Base-by-base conservation (phyloP, 768 basidiomycete genomes). In the Steccherinum ochraceum region DNA sequence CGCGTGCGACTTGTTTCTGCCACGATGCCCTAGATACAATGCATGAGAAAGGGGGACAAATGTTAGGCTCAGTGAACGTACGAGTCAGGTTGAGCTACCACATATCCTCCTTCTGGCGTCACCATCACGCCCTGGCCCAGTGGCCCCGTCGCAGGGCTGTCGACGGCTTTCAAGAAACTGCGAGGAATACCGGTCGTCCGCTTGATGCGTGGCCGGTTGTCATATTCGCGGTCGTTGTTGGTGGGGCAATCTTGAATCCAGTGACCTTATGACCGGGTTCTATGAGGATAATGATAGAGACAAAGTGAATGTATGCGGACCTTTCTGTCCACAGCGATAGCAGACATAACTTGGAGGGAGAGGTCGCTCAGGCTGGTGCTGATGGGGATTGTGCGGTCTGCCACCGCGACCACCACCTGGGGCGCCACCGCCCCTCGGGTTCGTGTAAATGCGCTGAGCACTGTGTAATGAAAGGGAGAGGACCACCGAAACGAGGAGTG, bases 241-340 rank as follows among this genome's bases (percentile, higher is more conserved):
- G 93, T 96, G 1, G 96, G 96, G 65, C 96, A 99, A 56, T 96
- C 91, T 64, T 99, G 94, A 56, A 99, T 99, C 96, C 96, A 99
- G 64, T 99, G 96, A 39, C 96, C 95, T 97, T 65, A 52, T 40
- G 25, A 54, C 30, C n/a, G 30, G 30, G 24, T 27, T 30, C 52
- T 26, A 24, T 13, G 21, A 50, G 44, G 24, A 11, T 18, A 13
- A 30, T 25, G 11, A 12, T 12, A 21, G 24, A 16, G 12, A 46
- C 24, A 30, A 13, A 16, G n/a, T 19, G 42, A 47, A 44, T 45
- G 35, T 39, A 47, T n/a, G 56, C 74, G 47, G 65, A 88, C 94
- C 96, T 83, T 96, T 95, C 70, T 96, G 90, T 43, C 94, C 93
- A 69, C 96, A 99, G 30, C 96, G 86, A 66, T 98, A 98, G 65